Conservation (phyloP, 805 yeast species). For the Candida peoriensis region DNA sequence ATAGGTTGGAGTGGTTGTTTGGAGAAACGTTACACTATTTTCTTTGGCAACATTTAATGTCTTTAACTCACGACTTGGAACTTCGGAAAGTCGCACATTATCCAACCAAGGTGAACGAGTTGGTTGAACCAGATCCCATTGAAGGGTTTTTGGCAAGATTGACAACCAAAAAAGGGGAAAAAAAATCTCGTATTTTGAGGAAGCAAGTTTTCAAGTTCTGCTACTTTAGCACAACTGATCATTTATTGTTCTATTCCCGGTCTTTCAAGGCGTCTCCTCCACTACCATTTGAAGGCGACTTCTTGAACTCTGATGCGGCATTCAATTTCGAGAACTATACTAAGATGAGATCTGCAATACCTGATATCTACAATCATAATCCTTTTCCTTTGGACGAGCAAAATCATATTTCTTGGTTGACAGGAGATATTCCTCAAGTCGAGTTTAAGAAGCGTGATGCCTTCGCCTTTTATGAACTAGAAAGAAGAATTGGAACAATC, state of each 20-base stretch:
- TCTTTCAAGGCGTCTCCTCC: constrained; percentile 61
- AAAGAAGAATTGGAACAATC: constrained; percentile 53
- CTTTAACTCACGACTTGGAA: constrained; percentile 52
- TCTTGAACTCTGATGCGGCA: constrained; percentile 15
- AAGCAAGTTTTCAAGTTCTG: constrained; percentile 45
- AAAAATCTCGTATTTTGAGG: constrained; percentile 26
- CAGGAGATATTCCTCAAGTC: constrained; percentile 27
- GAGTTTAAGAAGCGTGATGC: constrained; percentile 47
- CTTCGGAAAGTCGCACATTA: constrained; percentile 43
- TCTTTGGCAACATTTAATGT: constrained; percentile 38
- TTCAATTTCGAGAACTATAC: constrained; percentile 23
- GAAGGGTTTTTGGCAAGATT: constrained; percentile 76
- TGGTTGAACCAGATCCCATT: constrained; percentile 62
- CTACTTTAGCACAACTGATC: constrained; percentile 61
- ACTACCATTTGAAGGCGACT: constrained; percentile 31
- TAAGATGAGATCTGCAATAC: constrained; percentile 22
- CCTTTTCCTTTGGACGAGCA: constrained; percentile 49
- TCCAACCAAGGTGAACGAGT: constrained; percentile 25
- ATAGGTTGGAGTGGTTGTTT: constrained; percentile 66
- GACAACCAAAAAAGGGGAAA: constrained; percentile 44
- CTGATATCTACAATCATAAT: constrained; percentile 39
- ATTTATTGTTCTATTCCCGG: constrained; percentile 53
- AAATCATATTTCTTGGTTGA: constrained; percentile 62
- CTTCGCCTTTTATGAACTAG: constrained; percentile 58
- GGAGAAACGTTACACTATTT: constrained; percentile 39